Conservation (phyloP, 441 rosid genomes). For the Aleurites moluccanus region DNA sequence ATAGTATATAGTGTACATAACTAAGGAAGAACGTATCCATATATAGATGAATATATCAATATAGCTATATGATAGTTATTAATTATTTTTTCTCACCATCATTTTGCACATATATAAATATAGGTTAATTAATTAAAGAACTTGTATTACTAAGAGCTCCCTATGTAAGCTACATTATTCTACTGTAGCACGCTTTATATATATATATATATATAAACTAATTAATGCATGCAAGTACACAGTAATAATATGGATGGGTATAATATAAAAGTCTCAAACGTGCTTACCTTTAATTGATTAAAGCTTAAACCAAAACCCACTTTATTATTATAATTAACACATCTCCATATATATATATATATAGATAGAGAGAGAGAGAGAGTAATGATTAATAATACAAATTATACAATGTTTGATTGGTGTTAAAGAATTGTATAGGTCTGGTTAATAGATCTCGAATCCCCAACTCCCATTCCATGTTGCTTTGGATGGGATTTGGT, state of each 20-base stretch:
- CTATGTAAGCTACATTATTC: not conserved
- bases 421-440: slow-evolving; percentile 31
- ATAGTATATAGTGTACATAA: no score
- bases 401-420: slow-evolving; percentile 22
- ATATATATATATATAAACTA: not conserved
- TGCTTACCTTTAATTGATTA: slow-evolving; percentile 37
- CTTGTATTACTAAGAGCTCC: not conserved
- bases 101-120: no score
- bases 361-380: not conserved
- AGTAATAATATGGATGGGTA: slow-evolving; percentile 1
- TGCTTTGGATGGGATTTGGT: slow-evolving; percentile 37
- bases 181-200: slow-evolving; percentile 4
- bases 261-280: slow-evolving; percentile 27
- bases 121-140: not conserved
- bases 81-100: no score
- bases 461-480: slow-evolving; percentile 41
- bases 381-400: slow-evolving; percentile 28
- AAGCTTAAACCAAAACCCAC: slow-evolving; percentile 26
- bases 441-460: slow-evolving; percentile 41
- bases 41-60: no score
- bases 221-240: slow-evolving; percentile 4
- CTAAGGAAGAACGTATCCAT: no score
- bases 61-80: no score
- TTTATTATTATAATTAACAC: slow-evolving; percentile 5
- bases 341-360: not conserved